These are phyloP conservation scores for Candida labiduridarum DNA, from an alignment of 1,139 yeast species.

Conservation along the genomic window DNA sequence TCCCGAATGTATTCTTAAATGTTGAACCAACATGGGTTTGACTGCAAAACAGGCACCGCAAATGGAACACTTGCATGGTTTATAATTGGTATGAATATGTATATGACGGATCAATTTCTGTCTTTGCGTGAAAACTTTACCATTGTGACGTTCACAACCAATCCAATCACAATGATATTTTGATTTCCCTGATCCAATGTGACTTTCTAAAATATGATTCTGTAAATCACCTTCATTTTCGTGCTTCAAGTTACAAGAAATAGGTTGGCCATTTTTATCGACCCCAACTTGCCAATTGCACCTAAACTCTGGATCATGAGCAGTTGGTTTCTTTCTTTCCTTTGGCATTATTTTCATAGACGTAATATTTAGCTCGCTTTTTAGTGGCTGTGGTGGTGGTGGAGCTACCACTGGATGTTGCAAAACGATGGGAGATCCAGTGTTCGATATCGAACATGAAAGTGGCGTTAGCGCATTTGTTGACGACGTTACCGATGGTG, in stretches of 20 bases:
- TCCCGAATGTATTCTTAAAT: slow-evolving; percentile 85
- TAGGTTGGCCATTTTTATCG: slow-evolving; percentile 31
- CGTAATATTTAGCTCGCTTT: slow-evolving; percentile 30
- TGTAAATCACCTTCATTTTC: slow-evolving; percentile 61
- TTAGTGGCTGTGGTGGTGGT: slow-evolving; percentile 8
- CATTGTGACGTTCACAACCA: slow-evolving; percentile 67
- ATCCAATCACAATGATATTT: slow-evolving; percentile 76
- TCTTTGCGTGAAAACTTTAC: slow-evolving; percentile 70
- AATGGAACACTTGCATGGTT: slow-evolving; percentile 68
- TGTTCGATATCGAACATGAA: slow-evolving; percentile 13
- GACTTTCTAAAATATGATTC: slow-evolving; percentile 65
- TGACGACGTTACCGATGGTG: neutral
- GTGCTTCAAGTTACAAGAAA: slow-evolving; percentile 54
- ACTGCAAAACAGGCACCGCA: slow-evolving; percentile 76
- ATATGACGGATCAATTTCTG: slow-evolving; percentile 87
- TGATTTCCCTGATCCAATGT: slow-evolving; percentile 74
- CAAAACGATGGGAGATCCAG: slow-evolving; percentile 1
- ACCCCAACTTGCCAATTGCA: slow-evolving; percentile 52
- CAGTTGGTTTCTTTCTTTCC: slow-evolving; percentile 14
- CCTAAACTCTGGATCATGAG: slow-evolving; percentile 24
- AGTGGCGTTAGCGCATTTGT: slow-evolving; percentile 18
- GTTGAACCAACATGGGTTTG: slow-evolving; percentile 68
- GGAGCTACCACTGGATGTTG: slow-evolving; percentile 3
- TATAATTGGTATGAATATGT: slow-evolving; percentile 83
- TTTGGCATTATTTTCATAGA: slow-evolving; percentile 39